phyloP scores from a whole-genome alignment of 192 early-diverging fungal species.

The Coemansia sp. region DNA sequence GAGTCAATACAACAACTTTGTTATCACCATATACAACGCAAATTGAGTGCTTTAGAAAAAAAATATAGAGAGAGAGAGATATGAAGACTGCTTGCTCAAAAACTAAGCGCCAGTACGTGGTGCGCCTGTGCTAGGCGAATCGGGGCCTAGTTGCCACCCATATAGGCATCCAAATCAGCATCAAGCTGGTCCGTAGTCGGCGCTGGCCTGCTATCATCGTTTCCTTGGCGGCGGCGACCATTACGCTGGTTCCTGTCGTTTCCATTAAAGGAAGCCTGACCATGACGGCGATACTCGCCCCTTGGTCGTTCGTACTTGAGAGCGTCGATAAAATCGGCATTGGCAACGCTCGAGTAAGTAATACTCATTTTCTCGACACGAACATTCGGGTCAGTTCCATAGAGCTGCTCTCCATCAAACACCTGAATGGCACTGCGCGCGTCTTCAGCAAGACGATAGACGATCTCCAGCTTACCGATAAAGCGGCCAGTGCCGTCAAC shows the following conservation, averaged over 20 bases:
- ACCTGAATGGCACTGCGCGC: slow-evolving; percentile 53
- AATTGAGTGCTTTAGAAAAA: background rate
- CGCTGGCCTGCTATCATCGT: background rate
- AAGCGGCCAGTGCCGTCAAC: slow-evolving; percentile 33
- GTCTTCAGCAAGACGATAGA: slow-evolving; percentile 40
- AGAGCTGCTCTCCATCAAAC: slow-evolving; percentile 53
- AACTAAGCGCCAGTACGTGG: background rate
- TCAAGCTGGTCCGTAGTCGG: slow-evolving; percentile 45
- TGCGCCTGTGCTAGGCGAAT: background rate
- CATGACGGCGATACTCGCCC: background rate
- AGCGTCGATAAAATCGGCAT: slow-evolving; percentile 24
- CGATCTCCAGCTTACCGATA: slow-evolving; percentile 42
- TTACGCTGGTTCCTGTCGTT: slow-evolving; percentile 5
- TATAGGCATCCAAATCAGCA: slow-evolving; percentile 53
- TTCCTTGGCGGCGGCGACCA: background rate
- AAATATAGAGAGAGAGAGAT: too few relatives aligned
- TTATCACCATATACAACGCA: too few relatives aligned
- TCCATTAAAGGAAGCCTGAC: background rate
- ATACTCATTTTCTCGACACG: slow-evolving; percentile 26
- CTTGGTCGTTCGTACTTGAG: slow-evolving; percentile 37
- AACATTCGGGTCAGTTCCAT: slow-evolving; percentile 20
- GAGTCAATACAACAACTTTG: too few relatives aligned
- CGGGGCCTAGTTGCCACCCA: slow-evolving; percentile 19
- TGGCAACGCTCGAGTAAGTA: slow-evolving; percentile 24
- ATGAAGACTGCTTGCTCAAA: too few relatives aligned